These are phyloP conservation scores for Nemania sp. DNA, from an alignment of 2,329 filamentous ascomycete species.

Conservation along the genomic window DNA sequence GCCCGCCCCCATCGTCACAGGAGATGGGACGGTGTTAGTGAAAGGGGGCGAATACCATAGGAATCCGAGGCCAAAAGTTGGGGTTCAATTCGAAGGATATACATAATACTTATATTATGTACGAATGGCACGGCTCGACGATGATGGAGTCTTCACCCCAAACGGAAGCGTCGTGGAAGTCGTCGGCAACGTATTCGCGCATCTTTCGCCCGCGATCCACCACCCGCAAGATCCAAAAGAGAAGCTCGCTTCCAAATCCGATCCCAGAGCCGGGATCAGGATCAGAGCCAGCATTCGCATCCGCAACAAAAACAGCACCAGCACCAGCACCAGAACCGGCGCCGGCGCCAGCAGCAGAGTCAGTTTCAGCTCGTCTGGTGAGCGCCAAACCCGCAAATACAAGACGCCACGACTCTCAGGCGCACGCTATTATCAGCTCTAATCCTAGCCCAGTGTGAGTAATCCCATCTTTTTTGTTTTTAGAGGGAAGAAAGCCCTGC, in stretches of 20 bases:
- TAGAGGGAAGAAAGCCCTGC: constrained; percentile 28
- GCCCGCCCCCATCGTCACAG: too few species aligned
- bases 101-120: not conserved
- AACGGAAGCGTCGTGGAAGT: constrained; percentile 12
- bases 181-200: constrained; percentile 16
- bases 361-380: not conserved
- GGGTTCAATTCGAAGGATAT: too few species aligned
- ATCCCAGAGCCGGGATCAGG: constrained; percentile 2
- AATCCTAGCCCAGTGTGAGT: constrained; percentile 33
- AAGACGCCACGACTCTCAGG: constrained; percentile 8
- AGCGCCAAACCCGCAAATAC: constrained; percentile 3
- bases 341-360: not conserved
- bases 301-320: not conserved
- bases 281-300: not conserved
- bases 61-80: too few species aligned
- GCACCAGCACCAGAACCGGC: not conserved
- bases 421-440: constrained; percentile 17
- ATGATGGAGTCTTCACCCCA: constrained; percentile 15
- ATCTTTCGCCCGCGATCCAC: constrained; percentile 32
- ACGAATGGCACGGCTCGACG: not conserved
- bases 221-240: constrained; percentile 31
- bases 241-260: constrained; percentile 25
- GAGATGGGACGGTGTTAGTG: too few species aligned
- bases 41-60: too few species aligned
- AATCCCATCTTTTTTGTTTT: constrained; percentile 10